Evolutionary conservation across 2,329 filamentous ascomycete genomes (phyloP), one percentile per base, ranked within the genome.

Genomic region (Chaetomium sp.): DNA sequence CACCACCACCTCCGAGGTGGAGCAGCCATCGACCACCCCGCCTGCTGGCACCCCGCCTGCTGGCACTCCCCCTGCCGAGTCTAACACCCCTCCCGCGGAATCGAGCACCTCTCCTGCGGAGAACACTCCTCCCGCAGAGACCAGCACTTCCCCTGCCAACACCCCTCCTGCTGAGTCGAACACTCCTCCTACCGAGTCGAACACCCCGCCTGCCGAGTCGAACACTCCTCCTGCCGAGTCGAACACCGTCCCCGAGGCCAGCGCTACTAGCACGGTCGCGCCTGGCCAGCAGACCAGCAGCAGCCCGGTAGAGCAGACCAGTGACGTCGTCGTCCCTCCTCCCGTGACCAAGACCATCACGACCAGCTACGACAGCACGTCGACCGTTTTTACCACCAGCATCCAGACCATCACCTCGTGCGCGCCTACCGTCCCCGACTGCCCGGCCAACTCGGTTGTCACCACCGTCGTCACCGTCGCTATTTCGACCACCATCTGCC

Each of bases 401-500:
- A 65, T 63, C 67, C 63, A 69, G 59, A 84, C 82, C 75, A 79
- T 83, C 78, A 83, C 79, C 74, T 81, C 78, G 68, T 86, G 84
- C 74, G 82, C 73, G 65, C 77, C 83, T 45, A 79, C 78, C 62
- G 79, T 84, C 69, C 78, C 83, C 71, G 58, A 69, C 64, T 72
- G 71, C 70, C 70, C 70, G 33, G 68, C 49, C 49, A 58, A 65
- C 62, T 68, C 78, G 33, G 71, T 75, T 60, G 80, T 79, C 12
- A 80, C 81, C 54, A 79, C 77, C 0, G 73, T 85, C 2, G 79
- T 84, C 64, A 85, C 83, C 7, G 73, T 89, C 65, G 76, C 85
- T 55, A 71, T 87, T 57, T 84, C 82, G 58, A 88, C 87, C 68
- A 88, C 86, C 49, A 74, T 87, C 72, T 87, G 85, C 81, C 85